Evolutionary conservation across 2,329 filamentous ascomycete genomes (phyloP).

Genomic region (Ophiostoma ulmi): DNA sequence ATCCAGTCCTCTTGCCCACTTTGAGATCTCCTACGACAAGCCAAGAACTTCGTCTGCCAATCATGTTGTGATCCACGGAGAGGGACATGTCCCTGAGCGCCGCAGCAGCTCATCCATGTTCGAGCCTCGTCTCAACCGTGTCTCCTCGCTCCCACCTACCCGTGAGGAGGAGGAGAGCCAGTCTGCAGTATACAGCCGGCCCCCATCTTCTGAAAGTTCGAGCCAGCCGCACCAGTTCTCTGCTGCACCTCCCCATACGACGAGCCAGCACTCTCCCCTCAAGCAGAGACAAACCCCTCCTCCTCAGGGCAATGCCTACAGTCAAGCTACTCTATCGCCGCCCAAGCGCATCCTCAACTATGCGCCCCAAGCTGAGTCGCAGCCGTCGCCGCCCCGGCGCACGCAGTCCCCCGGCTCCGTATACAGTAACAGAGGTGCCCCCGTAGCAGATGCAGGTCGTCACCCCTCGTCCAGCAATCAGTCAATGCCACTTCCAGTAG

Average conservation of each 20-base stretch:
- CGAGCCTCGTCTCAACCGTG: slow-evolving; percentile 50
- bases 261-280: slow-evolving; percentile 20
- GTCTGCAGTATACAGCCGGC: slow-evolving; percentile 30
- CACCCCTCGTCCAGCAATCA: neutral
- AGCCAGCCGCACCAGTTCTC: slow-evolving; percentile 17
- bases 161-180: slow-evolving; percentile 59
- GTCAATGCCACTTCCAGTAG: slow-evolving; percentile 24
- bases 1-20: slow-evolving; percentile 61
- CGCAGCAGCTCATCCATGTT: slow-evolving; percentile 49
- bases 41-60: slow-evolving; percentile 27
- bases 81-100: slow-evolving; percentile 41
- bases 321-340: slow-evolving; percentile 48
- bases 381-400: slow-evolving; percentile 52
- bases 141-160: slow-evolving; percentile 56
- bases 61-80: slow-evolving; percentile 32
- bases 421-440: slow-evolving; percentile 35
- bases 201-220: slow-evolving; percentile 21
- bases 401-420: slow-evolving; percentile 57
- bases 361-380: slow-evolving; percentile 39
- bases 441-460: neutral
- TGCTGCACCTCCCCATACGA: slow-evolving; percentile 9
- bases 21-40: slow-evolving; percentile 47
- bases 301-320: slow-evolving; percentile 36
- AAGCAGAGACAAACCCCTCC: slow-evolving; percentile 46
- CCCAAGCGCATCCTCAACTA: slow-evolving; percentile 54